Evolutionary conservation across 495 filamentous ascomycete genomes (phyloP), one percentile per base, ranked within the genome.

Genomic region (Penicillium paxilli): DNA sequence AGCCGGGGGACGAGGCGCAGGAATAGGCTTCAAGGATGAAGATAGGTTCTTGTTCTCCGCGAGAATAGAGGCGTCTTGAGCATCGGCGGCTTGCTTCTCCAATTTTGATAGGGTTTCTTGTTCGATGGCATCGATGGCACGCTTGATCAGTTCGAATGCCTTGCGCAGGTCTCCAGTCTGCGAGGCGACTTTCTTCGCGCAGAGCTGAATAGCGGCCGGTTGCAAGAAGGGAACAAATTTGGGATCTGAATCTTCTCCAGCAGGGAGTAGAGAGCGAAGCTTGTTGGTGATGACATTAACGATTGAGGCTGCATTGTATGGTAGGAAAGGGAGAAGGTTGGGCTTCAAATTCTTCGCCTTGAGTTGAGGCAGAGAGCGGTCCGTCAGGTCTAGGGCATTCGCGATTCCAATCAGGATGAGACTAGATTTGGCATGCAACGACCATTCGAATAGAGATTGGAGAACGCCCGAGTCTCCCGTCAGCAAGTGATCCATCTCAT

Each of bases 131-230:
- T 98, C 93, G 54, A 99, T 85, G 2, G 92, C 89, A 14, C 91
- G 84, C 19, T 91, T 90, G 66, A 91, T 89, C 44, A 99, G 87
- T 64, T 98, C 93, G 60, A 97, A 98, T 0, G 92, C 95, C 66
- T 96, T 93, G 20, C 94, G 89, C 32, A 99, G 75, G 71, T 99
- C 94, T 16, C 95, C 94, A 0, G 90, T 95, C 66, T 97, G 92
- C 11, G 87, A 88, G 0, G 93, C 87, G 11, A 98, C 90, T 63
- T 98, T 99, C 61, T 93, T 91, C 8, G 93, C 87, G 65, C 91
- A 95, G 37, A 98, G 83, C 62, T 93, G 89, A 49, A 98, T 90
- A 4, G 94, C 94, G 7, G 90, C 87, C 5, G 94, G 95, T 63
- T 98, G 93, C 53, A 97, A 77, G 63, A 97, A 96, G 1, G 93